A percentile compares a stretch with the other conserved stretches of the same genome.
Evolutionary conservation across 176 grass and related monocot genomes (phyloP).

Genomic region (Eragrostis curvula): DNA sequence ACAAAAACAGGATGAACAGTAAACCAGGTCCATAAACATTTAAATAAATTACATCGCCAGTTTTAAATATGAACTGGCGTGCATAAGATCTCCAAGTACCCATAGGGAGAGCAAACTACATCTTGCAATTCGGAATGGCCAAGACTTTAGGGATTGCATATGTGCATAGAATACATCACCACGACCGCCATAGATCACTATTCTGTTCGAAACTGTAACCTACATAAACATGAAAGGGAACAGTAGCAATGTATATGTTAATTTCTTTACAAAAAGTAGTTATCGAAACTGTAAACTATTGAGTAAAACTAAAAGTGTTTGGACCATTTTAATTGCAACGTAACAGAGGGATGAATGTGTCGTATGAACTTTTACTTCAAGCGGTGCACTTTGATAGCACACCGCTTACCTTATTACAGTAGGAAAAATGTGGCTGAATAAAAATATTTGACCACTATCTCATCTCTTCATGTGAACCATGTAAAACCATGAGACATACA

Average conservation of each 20-base stretch:
- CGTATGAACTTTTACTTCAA: neutral
- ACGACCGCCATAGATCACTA: neutral
- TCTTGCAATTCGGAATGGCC: neutral
- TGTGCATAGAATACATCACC: neutral
- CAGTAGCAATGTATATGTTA: too few relatives aligned
- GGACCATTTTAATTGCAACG: neutral
- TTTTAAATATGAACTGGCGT: too few relatives aligned
- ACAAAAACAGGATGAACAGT: too few relatives aligned
- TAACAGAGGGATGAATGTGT: neutral
- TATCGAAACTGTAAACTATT: too few relatives aligned
- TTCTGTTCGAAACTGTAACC: conserved; percentile 10
- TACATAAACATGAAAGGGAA: neutral
- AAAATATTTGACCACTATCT: neutral
- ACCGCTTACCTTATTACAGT: neutral
- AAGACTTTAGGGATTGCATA: neutral
- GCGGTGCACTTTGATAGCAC: neutral
- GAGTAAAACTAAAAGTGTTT: too few relatives aligned
- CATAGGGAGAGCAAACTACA: neutral
- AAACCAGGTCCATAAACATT: neutral
- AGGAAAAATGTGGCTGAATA: neutral
- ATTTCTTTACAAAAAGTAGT: too few relatives aligned
- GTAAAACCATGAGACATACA: neutral
- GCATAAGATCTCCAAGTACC: neutral
- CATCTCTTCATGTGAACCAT: neutral
- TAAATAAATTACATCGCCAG: neutral